phyloP scores from a whole-genome alignment of 768 basidiomycete genomes.

The Zangia roseola region DNA sequence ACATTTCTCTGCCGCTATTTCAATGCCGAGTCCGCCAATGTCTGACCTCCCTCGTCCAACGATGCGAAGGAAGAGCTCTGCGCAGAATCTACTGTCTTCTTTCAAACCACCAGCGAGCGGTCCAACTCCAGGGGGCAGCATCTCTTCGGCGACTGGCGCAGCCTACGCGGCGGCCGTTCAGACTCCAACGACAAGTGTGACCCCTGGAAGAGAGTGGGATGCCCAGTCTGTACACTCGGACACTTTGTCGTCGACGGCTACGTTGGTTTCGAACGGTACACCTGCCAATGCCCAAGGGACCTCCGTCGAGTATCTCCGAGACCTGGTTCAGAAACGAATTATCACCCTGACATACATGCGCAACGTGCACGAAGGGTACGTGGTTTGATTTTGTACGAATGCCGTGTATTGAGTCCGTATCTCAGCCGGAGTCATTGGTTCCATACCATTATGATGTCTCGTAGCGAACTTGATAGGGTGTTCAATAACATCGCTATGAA shows the following conservation, averaged over 20 bases:
- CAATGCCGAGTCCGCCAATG: slow-evolving; percentile 29
- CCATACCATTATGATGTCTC: slow-evolving; percentile 80
- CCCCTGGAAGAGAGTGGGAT: slow-evolving; percentile 64
- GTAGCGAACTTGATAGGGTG: slow-evolving; percentile 66
- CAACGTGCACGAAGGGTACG: slow-evolving; percentile 84
- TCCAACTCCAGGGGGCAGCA: slow-evolving; percentile 30
- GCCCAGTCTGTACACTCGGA: slow-evolving; percentile 63
- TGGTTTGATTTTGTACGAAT: slow-evolving; percentile 13
- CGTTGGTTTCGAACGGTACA: slow-evolving; percentile 36
- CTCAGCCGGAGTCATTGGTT: slow-evolving; percentile 81
- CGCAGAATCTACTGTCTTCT: slow-evolving; percentile 76
- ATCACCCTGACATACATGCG: slow-evolving; percentile 83
- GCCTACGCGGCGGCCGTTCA: slow-evolving; percentile 37
- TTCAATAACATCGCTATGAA: slow-evolving; percentile 77
- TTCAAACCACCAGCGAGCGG: slow-evolving; percentile 48
- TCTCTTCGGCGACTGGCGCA: slow-evolving; percentile 37
- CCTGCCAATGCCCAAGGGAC: slow-evolving; percentile 52
- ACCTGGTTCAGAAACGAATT: slow-evolving; percentile 80
- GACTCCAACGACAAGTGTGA: slow-evolving; percentile 38
- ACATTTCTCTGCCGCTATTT: slow-evolving; percentile 14
- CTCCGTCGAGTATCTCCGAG: slow-evolving; percentile 75
- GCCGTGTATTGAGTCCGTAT: slow-evolving; percentile 1
- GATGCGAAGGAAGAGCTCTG: slow-evolving; percentile 85
- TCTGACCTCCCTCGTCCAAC: slow-evolving; percentile 44
- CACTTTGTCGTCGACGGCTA: slow-evolving; percentile 37